Base-by-base conservation (phyloP, 148 eudicot species). In the Euryodendron excelsum region DNA sequence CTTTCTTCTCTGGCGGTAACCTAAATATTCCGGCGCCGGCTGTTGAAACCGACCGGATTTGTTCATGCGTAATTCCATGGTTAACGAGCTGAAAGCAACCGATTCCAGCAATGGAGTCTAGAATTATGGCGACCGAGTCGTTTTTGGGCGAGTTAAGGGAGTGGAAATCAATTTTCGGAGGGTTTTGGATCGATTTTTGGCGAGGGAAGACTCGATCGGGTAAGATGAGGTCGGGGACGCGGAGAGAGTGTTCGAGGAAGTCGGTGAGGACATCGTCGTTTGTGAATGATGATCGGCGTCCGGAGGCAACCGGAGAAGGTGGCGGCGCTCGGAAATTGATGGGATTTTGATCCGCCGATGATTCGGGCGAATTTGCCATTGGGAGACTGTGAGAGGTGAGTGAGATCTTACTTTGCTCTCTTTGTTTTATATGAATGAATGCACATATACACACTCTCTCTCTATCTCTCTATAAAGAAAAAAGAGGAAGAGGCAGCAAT, bases 301-400 rank as follows among this genome's bases (percentile, higher is more conserved):
- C 90, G 27, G 92, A 78, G 9, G 87, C 93, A 0, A 90, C 81
- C 17, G 98, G 98, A 5, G 98, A 92, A 3, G 98, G 97, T 4
- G 98, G 97, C 17, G 98, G 97, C 0, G 98, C 98, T 4, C 92
- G 91, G 82, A 94, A 94, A 53, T 92, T 88, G 69, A 83, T 59
- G 75, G 69, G 5, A 30, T 77, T 28, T 30, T 15, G 66, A 27
- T 82, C 78, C 37, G 81, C 48, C 56, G 78, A 56, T 1, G 72
- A 64, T 71, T 85, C 73, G 3, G 80, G 86, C 18, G 81, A 76
- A 1, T 21, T 55, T 23, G 81, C 78, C 84, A 78, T 81, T 67
- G 45, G 15, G 68, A 39, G 7, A 58, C 27, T 18, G 30, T n/a
- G 5, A 15, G 13, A 34, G 60, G 37, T 48, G 44, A 59, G 17